Evolutionary conservation across 768 basidiomycete species (phyloP).

Genomic region (Boletus rex-veris): DNA sequence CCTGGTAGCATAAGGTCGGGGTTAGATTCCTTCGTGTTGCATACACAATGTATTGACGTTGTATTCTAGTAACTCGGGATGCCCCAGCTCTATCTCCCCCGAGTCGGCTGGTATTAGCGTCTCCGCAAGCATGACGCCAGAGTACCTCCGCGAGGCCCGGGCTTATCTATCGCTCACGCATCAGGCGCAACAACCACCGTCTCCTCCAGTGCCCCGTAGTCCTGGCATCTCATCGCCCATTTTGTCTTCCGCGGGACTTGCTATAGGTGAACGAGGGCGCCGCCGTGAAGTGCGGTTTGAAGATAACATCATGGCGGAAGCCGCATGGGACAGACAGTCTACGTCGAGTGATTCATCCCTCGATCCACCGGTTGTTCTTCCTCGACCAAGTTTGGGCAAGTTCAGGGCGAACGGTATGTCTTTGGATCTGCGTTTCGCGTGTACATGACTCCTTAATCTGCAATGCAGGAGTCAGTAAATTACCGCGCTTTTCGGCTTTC

Average conservation of each 20-base stretch:
- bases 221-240: slow-evolving; percentile 26
- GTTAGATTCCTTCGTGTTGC: not conserved
- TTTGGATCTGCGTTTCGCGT: not conserved
- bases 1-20: slow-evolving; percentile 14
- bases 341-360: slow-evolving; percentile 30
- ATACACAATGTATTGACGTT: not conserved
- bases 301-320: slow-evolving; percentile 30
- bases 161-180: slow-evolving; percentile 32
- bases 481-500: slow-evolving; percentile 31
- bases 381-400: slow-evolving; percentile 9
- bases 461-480: slow-evolving; percentile 25
- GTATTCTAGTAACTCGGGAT: slow-evolving; percentile 21
- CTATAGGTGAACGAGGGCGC: slow-evolving; percentile 24
- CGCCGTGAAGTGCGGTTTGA: slow-evolving; percentile 35
- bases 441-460: not conserved
- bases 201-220: slow-evolving; percentile 15
- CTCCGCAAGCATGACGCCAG: slow-evolving; percentile 31
- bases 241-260: slow-evolving; percentile 31
- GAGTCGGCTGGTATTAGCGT: slow-evolving; percentile 32
- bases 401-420: slow-evolving; percentile 22
- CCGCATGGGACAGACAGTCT: slow-evolving; percentile 29
- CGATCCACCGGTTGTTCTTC: slow-evolving; percentile 20
- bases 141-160: slow-evolving; percentile 32
- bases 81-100: slow-evolving; percentile 31
- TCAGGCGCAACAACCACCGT: slow-evolving; percentile 9